Percentiles rank a stretch among this genome's conserved stretches.
These are phyloP conservation scores for Phytopythium kandeliae DNA, from an alignment of 352 stramenopile genomes.

Conservation along the genomic window DNA sequence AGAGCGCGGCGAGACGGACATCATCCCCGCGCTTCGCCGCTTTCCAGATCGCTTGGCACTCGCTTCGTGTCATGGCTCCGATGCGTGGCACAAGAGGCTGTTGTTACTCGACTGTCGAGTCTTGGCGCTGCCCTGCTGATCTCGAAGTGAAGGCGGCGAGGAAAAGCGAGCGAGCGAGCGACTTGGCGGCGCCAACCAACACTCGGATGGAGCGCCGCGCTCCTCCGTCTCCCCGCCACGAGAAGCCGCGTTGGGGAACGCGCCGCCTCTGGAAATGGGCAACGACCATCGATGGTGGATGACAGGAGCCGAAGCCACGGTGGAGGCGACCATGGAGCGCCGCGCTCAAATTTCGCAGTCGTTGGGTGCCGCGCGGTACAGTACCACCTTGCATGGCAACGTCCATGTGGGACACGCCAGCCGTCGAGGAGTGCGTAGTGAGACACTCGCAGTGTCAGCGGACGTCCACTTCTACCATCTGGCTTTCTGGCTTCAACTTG, in stretches of 20 bases:
- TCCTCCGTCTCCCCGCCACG: too few species aligned
- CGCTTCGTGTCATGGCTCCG: constrained; percentile 18
- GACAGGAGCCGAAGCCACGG: not conserved
- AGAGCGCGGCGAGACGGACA: constrained; percentile 15
- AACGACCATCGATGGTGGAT: not conserved
- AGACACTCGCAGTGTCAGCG: not conserved
- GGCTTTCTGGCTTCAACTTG: too few species aligned
- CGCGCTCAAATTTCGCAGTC: not conserved
- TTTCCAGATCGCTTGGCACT: constrained; percentile 28
- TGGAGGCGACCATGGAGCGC: not conserved
- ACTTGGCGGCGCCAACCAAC: too few species aligned
- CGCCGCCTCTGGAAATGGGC: too few species aligned
- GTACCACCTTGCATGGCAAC: not conserved
- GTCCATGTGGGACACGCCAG: not conserved
- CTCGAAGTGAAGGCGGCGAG: not conserved
- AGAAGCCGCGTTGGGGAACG: too few species aligned
- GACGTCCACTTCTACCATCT: not conserved
- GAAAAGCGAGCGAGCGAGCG: not conserved
- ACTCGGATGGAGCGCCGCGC: too few species aligned
- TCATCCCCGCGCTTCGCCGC: constrained; percentile 23
- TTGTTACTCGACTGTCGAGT: not conserved
- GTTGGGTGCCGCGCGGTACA: not conserved
- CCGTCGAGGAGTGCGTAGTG: not conserved
- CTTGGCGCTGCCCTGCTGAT: not conserved
- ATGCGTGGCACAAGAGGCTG: not conserved